A percentile compares a stretch with the other conserved stretches of the same genome.
Conservation (phyloP, 352 stramenopile species). For the Globisporangium viniferum region DNA sequence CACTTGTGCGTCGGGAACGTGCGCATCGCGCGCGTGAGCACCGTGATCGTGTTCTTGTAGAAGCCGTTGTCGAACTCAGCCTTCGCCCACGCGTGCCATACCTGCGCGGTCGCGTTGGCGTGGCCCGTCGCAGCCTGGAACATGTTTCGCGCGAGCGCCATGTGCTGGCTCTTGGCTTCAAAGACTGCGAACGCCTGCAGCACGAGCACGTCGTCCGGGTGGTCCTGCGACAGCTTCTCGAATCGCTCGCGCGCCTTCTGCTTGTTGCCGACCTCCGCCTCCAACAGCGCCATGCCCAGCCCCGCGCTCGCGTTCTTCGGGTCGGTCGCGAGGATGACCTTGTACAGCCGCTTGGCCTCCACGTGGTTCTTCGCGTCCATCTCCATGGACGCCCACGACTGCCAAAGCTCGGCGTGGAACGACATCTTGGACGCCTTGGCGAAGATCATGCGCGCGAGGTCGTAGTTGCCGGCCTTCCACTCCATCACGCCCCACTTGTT, state of each 20-base stretch:
- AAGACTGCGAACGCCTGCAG: conserved; percentile 77
- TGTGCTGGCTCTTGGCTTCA: conserved; percentile 66
- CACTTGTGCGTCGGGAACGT: conserved; percentile 80
- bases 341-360: conserved; percentile 79
- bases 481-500: conserved; percentile 91
- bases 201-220: conserved; percentile 67
- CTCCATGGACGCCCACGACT: conserved; percentile 87
- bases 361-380: conserved; percentile 66
- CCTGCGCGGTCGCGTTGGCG: conserved; percentile 55
- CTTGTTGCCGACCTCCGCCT: conserved; percentile 52
- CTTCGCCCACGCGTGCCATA: conserved; percentile 87
- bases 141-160: conserved; percentile 59
- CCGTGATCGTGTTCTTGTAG: conserved; percentile 70
- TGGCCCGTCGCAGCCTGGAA: conserved; percentile 56
- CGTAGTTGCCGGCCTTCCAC: conserved; percentile 82
- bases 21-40: conserved; percentile 59
- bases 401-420: conserved; percentile 74
- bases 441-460: conserved; percentile 85
- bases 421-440: conserved; percentile 68
- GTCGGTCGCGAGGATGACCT: conserved; percentile 79
- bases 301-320: conserved; percentile 60
- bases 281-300: conserved; percentile 69
- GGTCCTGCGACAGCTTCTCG: conserved; percentile 40
- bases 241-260: conserved; percentile 63
- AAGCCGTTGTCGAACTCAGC: conserved; percentile 75